These are phyloP conservation scores for Babesia microti DNA, from an alignment of 169 alveolate genomes.

Conservation along the genomic window DNA sequence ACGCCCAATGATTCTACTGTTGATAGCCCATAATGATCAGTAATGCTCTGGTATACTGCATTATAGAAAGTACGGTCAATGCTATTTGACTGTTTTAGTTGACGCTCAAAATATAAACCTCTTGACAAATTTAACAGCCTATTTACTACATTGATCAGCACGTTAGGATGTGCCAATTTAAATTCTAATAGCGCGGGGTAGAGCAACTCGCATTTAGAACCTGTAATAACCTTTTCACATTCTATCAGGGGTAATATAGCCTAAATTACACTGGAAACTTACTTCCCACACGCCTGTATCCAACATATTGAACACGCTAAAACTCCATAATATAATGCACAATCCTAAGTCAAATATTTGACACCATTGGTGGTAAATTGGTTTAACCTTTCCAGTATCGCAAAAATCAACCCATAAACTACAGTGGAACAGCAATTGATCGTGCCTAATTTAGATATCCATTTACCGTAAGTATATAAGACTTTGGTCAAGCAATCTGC, in stretches of 20 bases:
- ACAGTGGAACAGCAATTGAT: constrained; percentile 18
- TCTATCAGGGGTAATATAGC: constrained; percentile 13
- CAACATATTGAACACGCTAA: constrained; percentile 20
- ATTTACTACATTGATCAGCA: background rate
- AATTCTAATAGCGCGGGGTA: constrained; percentile 31
- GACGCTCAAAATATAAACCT: too few relatives aligned
- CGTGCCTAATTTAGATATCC: too few relatives aligned
- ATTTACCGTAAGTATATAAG: constrained; percentile 27
- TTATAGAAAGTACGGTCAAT: too few relatives aligned
- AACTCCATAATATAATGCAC: constrained; percentile 31
- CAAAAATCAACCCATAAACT: constrained; percentile 13
- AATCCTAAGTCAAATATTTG: too few relatives aligned
- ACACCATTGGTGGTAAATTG: constrained; percentile 40
- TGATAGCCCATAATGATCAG: too few relatives aligned
- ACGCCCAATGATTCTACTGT: too few relatives aligned
- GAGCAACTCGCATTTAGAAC: constrained; percentile 21
- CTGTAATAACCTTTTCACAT: constrained; percentile 10
- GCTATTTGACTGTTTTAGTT: too few relatives aligned
- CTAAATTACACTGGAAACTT: too few relatives aligned
- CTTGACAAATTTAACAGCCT: background rate
- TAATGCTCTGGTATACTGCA: too few relatives aligned
- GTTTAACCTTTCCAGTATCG: constrained; percentile 24
- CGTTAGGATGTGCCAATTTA: constrained; percentile 2
- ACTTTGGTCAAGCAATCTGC: constrained; percentile 47
- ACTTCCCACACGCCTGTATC: constrained; percentile 24